A percentile compares a stretch with the other conserved stretches of the same genome.
Evolutionary conservation across 1,139 yeast genomes (phyloP).

Genomic region (Hemisphaericaspora subhashii): DNA sequence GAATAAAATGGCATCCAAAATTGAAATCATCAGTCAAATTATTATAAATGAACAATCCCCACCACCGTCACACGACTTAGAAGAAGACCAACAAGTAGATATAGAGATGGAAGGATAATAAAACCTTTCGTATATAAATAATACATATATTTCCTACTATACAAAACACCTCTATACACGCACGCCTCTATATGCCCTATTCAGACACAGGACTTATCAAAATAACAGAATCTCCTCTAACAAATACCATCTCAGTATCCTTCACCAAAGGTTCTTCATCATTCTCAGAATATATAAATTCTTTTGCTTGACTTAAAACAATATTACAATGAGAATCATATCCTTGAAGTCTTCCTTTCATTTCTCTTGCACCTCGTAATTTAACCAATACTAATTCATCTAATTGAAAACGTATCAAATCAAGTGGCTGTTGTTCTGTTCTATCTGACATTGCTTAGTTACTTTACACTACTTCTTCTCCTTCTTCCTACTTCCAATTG

Average conservation of each 20-base stretch:
- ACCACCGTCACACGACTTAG: too few relatives aligned
- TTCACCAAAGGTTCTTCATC: conserved; percentile 53
- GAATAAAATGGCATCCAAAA: conserved; percentile 33
- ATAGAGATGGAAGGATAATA: conserved; percentile 15
- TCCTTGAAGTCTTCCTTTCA: conserved; percentile 88
- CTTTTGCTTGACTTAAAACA: conserved; percentile 91
- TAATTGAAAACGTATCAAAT: conserved; percentile 78
- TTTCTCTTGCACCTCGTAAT: conserved; percentile 93
- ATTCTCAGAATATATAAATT: conserved; percentile 64
- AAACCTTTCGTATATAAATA: too few relatives aligned
- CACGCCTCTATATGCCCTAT: too few relatives aligned
- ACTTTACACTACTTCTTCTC: neutral
- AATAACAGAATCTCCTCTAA: conserved; percentile 94
- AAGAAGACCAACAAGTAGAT: conserved; percentile 20
- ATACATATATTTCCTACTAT: too few relatives aligned
- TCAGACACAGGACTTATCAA: conserved; percentile 52
- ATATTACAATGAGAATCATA: conserved; percentile 96
- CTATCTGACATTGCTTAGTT: conserved; percentile 33
- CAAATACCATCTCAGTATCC: conserved; percentile 85
- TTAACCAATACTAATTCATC: conserved; percentile 89
- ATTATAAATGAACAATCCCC: too few relatives aligned
- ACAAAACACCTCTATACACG: too few relatives aligned
- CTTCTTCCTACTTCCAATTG: neutral
- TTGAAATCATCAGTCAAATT: conserved; percentile 32
- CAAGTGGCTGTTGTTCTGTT: conserved; percentile 65